These are phyloP conservation scores for Cladosporium sp. DNA, from an alignment of 2,329 filamentous ascomycete genomes.

Conservation along the genomic window DNA sequence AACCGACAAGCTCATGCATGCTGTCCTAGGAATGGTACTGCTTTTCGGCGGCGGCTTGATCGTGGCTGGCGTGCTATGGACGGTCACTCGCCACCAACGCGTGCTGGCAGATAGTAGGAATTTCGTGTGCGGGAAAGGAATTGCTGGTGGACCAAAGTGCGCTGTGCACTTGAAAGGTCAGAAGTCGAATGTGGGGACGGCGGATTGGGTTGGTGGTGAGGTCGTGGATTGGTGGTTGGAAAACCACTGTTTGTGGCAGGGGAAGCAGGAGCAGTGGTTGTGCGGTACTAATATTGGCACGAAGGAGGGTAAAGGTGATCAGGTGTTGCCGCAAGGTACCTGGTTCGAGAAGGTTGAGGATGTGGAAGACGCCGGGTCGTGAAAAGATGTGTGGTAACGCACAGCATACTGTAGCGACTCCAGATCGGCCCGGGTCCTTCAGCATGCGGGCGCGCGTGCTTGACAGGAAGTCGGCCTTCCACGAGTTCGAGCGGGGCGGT, in stretches of 20 bases:
- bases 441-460: background rate
- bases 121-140: constrained; percentile 12
- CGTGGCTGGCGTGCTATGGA: constrained; percentile 11
- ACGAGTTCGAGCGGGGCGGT: background rate
- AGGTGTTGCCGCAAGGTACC: constrained; percentile 10
- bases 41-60: constrained; percentile 9
- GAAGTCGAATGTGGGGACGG: background rate
- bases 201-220: constrained; percentile 5
- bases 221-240: constrained; percentile 18
- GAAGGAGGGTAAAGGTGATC: constrained; percentile 10
- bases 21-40: constrained; percentile 4
- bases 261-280: constrained; percentile 4
- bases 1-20: background rate
- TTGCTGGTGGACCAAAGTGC: constrained; percentile 13
- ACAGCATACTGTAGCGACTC: background rate
- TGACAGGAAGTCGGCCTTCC: background rate
- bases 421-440: background rate
- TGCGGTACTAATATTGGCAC: constrained; percentile 10
- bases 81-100: constrained; percentile 8
- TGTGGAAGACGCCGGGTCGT: background rate
- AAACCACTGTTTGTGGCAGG: constrained; percentile 12
- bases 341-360: constrained; percentile 14
- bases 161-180: constrained; percentile 11
- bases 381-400: background rate
- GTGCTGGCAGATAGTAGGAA: constrained; percentile 9